phyloP scores from a whole-genome alignment of 441 rosid genomes.

The Croton laevigatus region DNA sequence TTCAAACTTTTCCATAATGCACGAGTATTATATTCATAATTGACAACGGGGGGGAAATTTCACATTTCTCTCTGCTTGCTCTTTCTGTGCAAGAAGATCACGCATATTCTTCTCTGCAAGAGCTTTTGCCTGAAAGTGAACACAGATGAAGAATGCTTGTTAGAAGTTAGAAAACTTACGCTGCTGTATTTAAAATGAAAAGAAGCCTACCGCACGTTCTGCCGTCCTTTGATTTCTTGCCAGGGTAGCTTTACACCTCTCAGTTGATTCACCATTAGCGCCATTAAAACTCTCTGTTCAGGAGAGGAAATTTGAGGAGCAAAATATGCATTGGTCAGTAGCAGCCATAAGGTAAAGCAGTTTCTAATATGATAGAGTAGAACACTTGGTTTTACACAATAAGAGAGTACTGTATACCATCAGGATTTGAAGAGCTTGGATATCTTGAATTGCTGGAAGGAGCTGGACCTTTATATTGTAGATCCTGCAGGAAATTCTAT shows the following conservation, averaged over 20 bases:
- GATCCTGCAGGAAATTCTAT: conserved; percentile 46
- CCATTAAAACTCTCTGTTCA: conserved; percentile 35
- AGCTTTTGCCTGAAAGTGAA: conserved; percentile 76
- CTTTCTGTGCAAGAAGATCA: conserved; percentile 81
- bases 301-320: conserved; percentile 30
- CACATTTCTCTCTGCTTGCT: conserved; percentile 94
- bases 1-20: background rate
- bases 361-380: background rate
- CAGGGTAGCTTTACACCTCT: conserved; percentile 59
- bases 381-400: background rate
- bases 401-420: conserved; percentile 29
- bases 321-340: conserved; percentile 19
- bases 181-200: background rate
- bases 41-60: conserved; percentile 18
- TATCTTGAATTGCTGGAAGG: conserved; percentile 37
- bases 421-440: conserved; percentile 34
- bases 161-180: conserved; percentile 12
- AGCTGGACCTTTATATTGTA: conserved; percentile 45
- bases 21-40: conserved; percentile 1
- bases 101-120: conserved; percentile 94
- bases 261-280: conserved; percentile 53
- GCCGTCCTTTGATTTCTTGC: conserved; percentile 83
- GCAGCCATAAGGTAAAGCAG: background rate
- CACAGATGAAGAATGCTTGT: conserved; percentile 14
- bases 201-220: conserved; percentile 71